Conservation (phyloP, 2,329 filamentous ascomycete genomes). For the Cadophora sp. region DNA sequence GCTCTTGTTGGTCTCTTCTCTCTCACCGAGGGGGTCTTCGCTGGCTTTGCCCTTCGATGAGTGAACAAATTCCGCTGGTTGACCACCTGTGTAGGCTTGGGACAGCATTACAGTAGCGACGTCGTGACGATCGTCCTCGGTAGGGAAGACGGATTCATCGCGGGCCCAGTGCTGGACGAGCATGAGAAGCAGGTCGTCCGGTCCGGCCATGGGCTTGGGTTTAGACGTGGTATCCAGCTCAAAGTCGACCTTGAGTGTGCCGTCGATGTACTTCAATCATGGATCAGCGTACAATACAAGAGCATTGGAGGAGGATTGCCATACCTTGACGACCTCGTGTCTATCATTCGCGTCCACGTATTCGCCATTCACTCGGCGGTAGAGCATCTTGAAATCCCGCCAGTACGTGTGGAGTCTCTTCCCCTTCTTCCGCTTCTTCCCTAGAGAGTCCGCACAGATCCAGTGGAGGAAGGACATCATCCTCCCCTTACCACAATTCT, state of each 20-base stretch:
- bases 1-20: constrained; percentile 27
- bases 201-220: too few relatives aligned
- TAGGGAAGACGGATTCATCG: too few relatives aligned
- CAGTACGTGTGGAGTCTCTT: constrained; percentile 3
- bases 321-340: too few relatives aligned
- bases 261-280: too few relatives aligned
- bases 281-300: too few relatives aligned
- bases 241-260: too few relatives aligned
- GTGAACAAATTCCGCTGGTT: constrained; percentile 39
- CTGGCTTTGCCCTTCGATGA: constrained; percentile 36
- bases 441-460: constrained; percentile 37
- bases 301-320: too few relatives aligned
- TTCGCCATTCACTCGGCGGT: constrained; percentile 9
- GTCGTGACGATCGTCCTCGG: constrained; percentile 38
- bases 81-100: constrained; percentile 36
- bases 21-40: constrained; percentile 35
- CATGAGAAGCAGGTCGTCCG: too few relatives aligned
- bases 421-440: constrained; percentile 14
- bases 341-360: too few relatives aligned
- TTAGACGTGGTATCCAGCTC: too few relatives aligned
- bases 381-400: constrained; percentile 26
- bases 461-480: constrained; percentile 40
- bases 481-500: constrained; percentile 36
- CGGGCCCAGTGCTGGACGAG: too few relatives aligned
- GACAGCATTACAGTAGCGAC: constrained; percentile 39